Evolutionary conservation across 1,284 basidiomycete genomes (phyloP), one percentile per base, ranked within the genome.

Genomic region (Earliella scabrosa): DNA sequence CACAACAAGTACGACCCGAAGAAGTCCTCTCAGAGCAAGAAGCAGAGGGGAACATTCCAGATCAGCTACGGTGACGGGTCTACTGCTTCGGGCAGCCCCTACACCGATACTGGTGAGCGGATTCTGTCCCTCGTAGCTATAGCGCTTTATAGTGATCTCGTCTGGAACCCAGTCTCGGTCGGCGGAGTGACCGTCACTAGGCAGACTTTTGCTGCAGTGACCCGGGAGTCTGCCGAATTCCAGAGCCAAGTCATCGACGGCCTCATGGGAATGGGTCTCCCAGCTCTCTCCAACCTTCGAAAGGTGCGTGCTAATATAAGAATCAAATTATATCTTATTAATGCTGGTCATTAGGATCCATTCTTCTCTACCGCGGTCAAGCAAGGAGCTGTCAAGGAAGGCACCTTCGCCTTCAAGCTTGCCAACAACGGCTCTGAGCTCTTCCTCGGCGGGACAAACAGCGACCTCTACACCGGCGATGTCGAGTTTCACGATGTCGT

Each of bases 321-420:
- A n/a, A n/a, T n/a, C n/a, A n/a, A n/a, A n/a, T n/a, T n/a, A n/a
- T n/a, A n/a, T n/a, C n/a, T n/a, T n/a, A n/a, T n/a, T n/a, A n/a
- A n/a, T n/a, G n/a, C n/a, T n/a, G n/a, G n/a, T n/a, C 39, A 8
- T 13, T 24, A 63, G 56, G 44, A 45, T n/a, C 76, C 81, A 0
- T 74, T 81, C 52, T 81, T 85, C 68, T 71, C 79, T 38, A 79
- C 74, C n/a, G 72, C 81, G 32, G 58, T 78, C 20, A 64, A 68
- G 3, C 71, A 81, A 53, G 68, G 68, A 11, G 63, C 66, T 29
- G 71, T 78, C 13, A 58, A 70, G 2, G 60, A 71, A n/a, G 65
- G 72, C 26, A 74, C 80, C 43, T 88, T 88, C 63, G 76, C 77
- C 23, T 80, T 90, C 68, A 81, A 82, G 56, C 76, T 89, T 36